Base-by-base conservation (phyloP, 768 basidiomycete species). In the Tricholoma bakamatsutake region DNA sequence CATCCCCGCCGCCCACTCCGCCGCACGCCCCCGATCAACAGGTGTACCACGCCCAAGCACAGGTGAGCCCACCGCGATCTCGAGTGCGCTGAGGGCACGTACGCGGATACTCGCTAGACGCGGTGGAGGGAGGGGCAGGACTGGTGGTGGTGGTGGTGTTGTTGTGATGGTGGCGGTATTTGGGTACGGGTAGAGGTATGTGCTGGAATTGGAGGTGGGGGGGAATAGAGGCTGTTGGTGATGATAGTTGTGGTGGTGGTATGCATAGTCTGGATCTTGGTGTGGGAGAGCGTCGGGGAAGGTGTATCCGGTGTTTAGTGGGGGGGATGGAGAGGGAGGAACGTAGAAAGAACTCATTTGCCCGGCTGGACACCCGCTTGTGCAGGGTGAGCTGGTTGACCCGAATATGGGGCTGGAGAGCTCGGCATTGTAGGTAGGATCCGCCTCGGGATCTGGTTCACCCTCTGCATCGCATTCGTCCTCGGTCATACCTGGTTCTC, bases 401-500 rank as follows among this genome's bases (percentile, higher is more conserved):
- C 37, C 39, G 27, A 54, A 54, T 0, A 62, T 56, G 18, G 63
- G 67, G 28, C 66, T 67, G 5, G 69, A 71, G n/a, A 74, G 61
- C 59, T 71, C 72, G 1, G 69, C 65, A 21, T 73, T 73, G 55
- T 73, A 75, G 13, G 69, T 67, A 7, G 73, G 73, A 45, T 75
- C 73, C 8, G 70, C 67, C 54, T 71, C 71, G 27, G 70, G 66
- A 17, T 71, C 72, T 9, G 64, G 61, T 50, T 70, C 72, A 28
- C 68, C 68, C 51, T 69, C 71, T n/a, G 68, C 71, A 18, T 70
- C 69, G 7, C 48, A 47, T 37, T 42, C 47, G 4, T 47, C 55
- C 51, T n/a, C 45, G 4, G 27, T 24, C 43, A 11, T 42, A 2
- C 50, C 42, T 10, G 11, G 21, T 17, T 15, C 2, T 52, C 59